These are phyloP conservation scores for Picocystis salinarum DNA, from an alignment of 139 green algal genomes.

Conservation along the genomic window DNA sequence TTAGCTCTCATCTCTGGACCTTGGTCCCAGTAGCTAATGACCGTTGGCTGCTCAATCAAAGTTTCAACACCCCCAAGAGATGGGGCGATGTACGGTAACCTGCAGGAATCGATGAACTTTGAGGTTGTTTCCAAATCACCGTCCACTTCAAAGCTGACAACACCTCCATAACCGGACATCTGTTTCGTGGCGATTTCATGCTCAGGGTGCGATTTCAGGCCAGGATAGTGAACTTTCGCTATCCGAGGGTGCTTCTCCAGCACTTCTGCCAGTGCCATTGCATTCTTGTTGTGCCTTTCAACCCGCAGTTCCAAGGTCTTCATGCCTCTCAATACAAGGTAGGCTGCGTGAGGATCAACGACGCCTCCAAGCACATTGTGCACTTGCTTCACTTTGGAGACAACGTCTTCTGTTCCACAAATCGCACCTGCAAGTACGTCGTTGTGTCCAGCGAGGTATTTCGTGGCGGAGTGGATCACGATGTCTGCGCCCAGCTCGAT, in stretches of 20 bases:
- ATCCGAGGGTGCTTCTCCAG: slow-evolving; percentile 81
- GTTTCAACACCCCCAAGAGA: slow-evolving; percentile 89
- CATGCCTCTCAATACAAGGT: slow-evolving; percentile 86
- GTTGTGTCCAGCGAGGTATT: slow-evolving; percentile 98
- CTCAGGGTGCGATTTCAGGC: slow-evolving; percentile 76
- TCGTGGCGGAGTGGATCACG: slow-evolving; percentile 94
- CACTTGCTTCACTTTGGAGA: slow-evolving; percentile 50
- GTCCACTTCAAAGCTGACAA: slow-evolving; percentile 72
- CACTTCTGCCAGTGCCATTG: slow-evolving; percentile 37
- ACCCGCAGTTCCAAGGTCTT: slow-evolving; percentile 94
- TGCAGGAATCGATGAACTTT: slow-evolving; percentile 73
- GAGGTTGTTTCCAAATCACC: slow-evolving; percentile 75
- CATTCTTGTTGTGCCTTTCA: slow-evolving; percentile 53
- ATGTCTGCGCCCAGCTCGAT: slow-evolving; percentile 81
- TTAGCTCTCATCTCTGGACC: slow-evolving; percentile 64
- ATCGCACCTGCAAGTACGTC: slow-evolving; percentile 86
- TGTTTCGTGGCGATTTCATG: slow-evolving; percentile 75
- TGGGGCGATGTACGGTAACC: slow-evolving; percentile 94
- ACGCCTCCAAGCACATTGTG: slow-evolving; percentile 96
- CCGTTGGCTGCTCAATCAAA: slow-evolving; percentile 95
- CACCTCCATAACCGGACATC: slow-evolving; percentile 85
- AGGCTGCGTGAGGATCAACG: slow-evolving; percentile 85
- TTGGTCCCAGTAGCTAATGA: slow-evolving; percentile 63
- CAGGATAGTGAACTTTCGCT: slow-evolving; percentile 48
- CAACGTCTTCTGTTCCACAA: slow-evolving; percentile 50